A percentile compares a stretch with the other conserved stretches of the same genome.
Conservation (phyloP, 441 rosid genomes). For the Biscutella laevigata region DNA sequence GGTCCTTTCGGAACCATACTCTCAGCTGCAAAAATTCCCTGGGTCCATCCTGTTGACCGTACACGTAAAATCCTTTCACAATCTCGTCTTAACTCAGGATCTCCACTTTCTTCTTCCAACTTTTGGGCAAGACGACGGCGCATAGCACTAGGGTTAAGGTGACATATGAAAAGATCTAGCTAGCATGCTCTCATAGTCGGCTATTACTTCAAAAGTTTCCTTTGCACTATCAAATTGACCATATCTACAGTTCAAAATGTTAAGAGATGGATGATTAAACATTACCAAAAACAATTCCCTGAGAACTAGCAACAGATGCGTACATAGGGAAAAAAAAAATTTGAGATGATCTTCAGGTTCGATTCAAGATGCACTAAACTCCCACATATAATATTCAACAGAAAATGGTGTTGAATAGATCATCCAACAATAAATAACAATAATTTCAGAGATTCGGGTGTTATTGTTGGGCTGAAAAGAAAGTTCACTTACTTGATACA, state of each 20-base stretch:
- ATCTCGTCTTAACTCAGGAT: constrained; percentile 82
- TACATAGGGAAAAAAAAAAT: neutral
- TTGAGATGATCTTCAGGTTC: neutral
- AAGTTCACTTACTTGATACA: constrained; percentile 67
- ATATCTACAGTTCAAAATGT: constrained; percentile 50
- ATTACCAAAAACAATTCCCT: neutral
- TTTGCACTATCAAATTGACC: constrained; percentile 93
- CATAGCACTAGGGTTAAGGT: constrained; percentile 98
- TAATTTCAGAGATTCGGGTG: neutral
- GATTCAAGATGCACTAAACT: constrained; percentile 6
- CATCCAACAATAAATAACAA: neutral
- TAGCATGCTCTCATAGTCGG: constrained; percentile 90
- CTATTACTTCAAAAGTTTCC: constrained; percentile 96
- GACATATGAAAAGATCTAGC: constrained; percentile 95
- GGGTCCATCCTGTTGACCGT: constrained; percentile 98
- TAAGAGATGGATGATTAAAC: constrained; percentile 6
- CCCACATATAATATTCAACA: neutral
- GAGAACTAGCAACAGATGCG: neutral
- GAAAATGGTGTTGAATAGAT: neutral
- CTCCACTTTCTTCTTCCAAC: constrained; percentile 84
- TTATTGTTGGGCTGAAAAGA: neutral
- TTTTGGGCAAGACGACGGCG: constrained; percentile 93
- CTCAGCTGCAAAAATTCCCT: constrained; percentile 97
- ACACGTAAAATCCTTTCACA: constrained; percentile 89
- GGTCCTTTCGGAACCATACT: constrained; percentile 98